Evolutionary conservation across 257 asterid species (phyloP).

Genomic region (Nyctanthes arbortristis): DNA sequence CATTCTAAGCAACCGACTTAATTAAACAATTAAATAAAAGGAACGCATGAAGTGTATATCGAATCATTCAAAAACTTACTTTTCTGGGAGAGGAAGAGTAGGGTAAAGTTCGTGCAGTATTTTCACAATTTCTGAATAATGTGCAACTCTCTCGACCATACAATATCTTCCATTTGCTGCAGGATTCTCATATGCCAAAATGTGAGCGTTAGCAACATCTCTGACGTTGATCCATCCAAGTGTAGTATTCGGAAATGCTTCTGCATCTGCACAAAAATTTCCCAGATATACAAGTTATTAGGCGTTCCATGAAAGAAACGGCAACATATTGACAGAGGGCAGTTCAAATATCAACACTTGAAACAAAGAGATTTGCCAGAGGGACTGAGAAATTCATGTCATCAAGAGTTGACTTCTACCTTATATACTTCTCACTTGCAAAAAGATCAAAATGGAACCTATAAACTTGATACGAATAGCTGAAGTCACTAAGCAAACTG

Average conservation of each 20-base stretch:
- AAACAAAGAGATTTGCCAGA: background rate
- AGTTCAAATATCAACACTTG: background rate
- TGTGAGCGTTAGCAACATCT: conserved; percentile 78
- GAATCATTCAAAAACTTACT: conserved; percentile 38
- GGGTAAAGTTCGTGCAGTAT: conserved; percentile 56
- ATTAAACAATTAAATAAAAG: too few species aligned
- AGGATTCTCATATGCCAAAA: conserved; percentile 65
- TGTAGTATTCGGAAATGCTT: conserved; percentile 49
- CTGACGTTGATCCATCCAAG: conserved; percentile 67
- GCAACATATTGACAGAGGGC: background rate
- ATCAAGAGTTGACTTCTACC: background rate
- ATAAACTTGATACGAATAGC: background rate
- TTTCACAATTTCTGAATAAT: conserved; percentile 50
- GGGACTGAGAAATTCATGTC: conserved; percentile 3
- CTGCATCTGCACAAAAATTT: conserved; percentile 50
- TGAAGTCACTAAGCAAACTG: background rate
- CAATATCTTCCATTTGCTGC: conserved; percentile 72
- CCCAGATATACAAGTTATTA: background rate
- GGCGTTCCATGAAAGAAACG: background rate
- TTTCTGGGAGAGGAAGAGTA: conserved; percentile 50
- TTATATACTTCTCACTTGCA: background rate
- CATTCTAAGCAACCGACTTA: background rate
- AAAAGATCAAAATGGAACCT: background rate
- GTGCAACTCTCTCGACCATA: conserved; percentile 55
- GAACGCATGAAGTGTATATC: background rate